Evolutionary conservation across 176 grass and related monocot genomes (phyloP).

Genomic region (Aegilops speltoides): DNA sequence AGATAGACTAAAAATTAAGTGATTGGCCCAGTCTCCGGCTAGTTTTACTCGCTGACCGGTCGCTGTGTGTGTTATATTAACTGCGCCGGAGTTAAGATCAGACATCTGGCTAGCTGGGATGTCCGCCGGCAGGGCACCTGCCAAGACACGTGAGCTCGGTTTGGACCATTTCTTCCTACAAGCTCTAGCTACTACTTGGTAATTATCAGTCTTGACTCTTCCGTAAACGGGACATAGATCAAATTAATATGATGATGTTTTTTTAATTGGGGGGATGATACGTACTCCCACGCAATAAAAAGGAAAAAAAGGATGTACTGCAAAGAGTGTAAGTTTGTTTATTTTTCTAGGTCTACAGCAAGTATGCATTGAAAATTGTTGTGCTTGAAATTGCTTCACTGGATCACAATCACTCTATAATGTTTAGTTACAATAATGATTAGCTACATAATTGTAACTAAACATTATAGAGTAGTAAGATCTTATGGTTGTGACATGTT

Average conservation of each 20-base stretch:
- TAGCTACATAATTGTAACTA: no score
- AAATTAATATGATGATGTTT: no score
- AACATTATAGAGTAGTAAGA: no score
- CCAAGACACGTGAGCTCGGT: conserved; percentile 41
- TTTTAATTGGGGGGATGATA: no score
- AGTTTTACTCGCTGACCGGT: neutral
- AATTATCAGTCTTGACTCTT: neutral
- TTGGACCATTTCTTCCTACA: conserved; percentile 15
- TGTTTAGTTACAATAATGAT: neutral
- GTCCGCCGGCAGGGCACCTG: conserved; percentile 48
- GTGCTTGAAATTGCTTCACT: neutral
- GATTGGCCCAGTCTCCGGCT: neutral
- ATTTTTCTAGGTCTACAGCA: no score
- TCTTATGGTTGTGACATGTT: no score
- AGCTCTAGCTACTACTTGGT: neutral
- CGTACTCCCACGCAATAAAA: no score
- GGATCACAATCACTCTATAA: neutral
- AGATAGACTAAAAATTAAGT: neutral
- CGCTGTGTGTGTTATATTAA: neutral
- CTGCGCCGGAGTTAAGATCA: neutral
- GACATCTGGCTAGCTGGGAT: conserved; percentile 32
- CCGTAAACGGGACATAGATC: no score
- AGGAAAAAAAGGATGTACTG: no score
- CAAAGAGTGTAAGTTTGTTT: no score
- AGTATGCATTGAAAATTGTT: no score